These are phyloP conservation scores for Trapa bicornis DNA, from an alignment of 345 rosid genomes.

Conservation along the genomic window DNA sequence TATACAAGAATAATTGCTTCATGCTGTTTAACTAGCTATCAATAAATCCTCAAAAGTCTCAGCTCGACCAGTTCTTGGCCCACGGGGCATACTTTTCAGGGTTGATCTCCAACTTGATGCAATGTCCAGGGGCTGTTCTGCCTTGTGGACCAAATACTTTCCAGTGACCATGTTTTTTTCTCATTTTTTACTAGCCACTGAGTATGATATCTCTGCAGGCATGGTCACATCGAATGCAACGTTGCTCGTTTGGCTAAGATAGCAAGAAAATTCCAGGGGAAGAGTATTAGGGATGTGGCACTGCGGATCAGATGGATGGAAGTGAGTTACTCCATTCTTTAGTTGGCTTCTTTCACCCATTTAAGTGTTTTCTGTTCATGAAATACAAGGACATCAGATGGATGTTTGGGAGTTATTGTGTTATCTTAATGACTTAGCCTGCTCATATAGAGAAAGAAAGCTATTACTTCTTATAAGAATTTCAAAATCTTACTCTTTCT, in stretches of 20 bases:
- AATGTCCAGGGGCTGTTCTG: not conserved
- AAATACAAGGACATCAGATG: too few relatives aligned
- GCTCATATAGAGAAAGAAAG: not conserved
- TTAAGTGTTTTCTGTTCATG: too few relatives aligned
- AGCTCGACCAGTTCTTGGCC: not conserved
- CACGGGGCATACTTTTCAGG: not conserved
- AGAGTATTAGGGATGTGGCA: conserved; percentile 2
- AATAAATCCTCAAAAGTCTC: not conserved
- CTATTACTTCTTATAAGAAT: not conserved
- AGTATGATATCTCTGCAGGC: not conserved
- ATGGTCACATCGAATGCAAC: not conserved
- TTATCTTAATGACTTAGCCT: not conserved
- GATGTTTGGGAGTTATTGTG: not conserved
- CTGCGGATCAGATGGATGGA: conserved; percentile 4
- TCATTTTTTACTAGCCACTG: not conserved
- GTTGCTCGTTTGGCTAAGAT: not conserved
- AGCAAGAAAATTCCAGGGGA: not conserved
- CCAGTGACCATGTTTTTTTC: not conserved
- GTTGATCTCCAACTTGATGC: not conserved
- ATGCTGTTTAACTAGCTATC: not conserved
- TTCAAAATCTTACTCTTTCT: too few relatives aligned
- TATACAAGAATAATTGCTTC: not conserved
- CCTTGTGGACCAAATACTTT: not conserved
- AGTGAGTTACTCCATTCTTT: not conserved
- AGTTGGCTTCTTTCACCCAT: too few relatives aligned